Evolutionary conservation across 202 grass and related monocot genomes (phyloP).

Genomic region (Cymbopogon flexuosus): DNA sequence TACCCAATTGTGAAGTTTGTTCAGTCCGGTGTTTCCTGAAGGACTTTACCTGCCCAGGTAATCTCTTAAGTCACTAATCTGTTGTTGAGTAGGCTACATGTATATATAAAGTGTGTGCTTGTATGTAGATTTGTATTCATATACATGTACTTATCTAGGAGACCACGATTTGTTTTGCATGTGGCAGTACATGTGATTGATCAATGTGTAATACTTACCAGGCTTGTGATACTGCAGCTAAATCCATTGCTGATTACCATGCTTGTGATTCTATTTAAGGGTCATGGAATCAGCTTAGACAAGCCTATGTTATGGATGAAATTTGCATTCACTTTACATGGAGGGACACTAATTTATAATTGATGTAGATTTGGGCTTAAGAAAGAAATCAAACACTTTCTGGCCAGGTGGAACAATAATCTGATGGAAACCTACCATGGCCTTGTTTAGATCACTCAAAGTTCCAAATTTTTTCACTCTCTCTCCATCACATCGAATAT

Average conservation of each 20-base stretch:
- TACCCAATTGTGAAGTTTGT: neutral
- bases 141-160: neutral
- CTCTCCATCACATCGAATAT: too few species aligned
- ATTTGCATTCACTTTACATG: neutral
- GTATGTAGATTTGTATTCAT: neutral
- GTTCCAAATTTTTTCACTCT: too few species aligned
- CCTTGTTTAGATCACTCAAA: too few species aligned
- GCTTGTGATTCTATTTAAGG: neutral
- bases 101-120: neutral
- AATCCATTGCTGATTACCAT: neutral
- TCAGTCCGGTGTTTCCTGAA: neutral
- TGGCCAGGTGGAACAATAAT: too few species aligned
- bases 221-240: neutral
- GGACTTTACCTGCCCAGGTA: neutral
- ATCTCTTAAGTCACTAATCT: neutral
- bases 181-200: neutral
- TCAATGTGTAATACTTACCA: neutral
- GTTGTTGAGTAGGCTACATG: neutral
- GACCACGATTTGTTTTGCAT: neutral
- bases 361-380: too few species aligned
- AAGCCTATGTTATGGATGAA: neutral
- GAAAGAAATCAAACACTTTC: too few species aligned
- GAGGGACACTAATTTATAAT: too few species aligned
- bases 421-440: too few species aligned
- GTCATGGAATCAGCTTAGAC: neutral